These are phyloP conservation scores for Lolium rigidum DNA, from an alignment of 176 grass and related monocot species.

Conservation along the genomic window DNA sequence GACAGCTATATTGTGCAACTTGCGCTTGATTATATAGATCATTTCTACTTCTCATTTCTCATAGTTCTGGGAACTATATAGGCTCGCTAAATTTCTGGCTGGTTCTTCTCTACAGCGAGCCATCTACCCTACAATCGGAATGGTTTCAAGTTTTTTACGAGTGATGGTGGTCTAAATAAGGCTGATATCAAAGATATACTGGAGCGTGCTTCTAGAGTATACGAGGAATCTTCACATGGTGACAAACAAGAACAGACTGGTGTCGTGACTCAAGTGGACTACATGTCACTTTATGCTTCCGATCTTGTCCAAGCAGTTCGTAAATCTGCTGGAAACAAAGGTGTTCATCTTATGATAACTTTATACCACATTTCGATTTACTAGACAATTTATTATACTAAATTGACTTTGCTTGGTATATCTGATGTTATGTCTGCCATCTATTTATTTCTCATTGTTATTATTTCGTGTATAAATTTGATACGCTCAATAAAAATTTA, in stretches of 20 bases:
- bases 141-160: constrained; percentile 98
- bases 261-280: constrained; percentile 73
- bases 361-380: constrained; percentile 27
- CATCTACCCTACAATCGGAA: constrained; percentile 98
- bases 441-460: constrained; percentile 1
- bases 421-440: constrained; percentile 11
- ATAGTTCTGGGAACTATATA: not conserved
- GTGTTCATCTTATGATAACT: constrained; percentile 45
- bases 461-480: constrained; percentile 13
- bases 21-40: not conserved
- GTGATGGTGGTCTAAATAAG: constrained; percentile 88
- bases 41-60: not conserved
- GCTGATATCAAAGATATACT: constrained; percentile 91
- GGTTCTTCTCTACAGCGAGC: constrained; percentile 70
- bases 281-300: constrained; percentile 92
- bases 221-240: constrained; percentile 51
- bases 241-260: constrained; percentile 52
- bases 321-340: constrained; percentile 81
- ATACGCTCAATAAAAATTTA: not conserved
- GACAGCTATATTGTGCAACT: not conserved
- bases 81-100: not conserved
- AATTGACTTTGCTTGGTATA: not conserved
- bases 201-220: constrained; percentile 67
- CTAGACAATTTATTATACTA: not conserved
- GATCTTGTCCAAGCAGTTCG: constrained; percentile 84